Evolutionary conservation across 2,329 filamentous ascomycete genomes (phyloP).

Genomic region (Diaporthe vaccinii): DNA sequence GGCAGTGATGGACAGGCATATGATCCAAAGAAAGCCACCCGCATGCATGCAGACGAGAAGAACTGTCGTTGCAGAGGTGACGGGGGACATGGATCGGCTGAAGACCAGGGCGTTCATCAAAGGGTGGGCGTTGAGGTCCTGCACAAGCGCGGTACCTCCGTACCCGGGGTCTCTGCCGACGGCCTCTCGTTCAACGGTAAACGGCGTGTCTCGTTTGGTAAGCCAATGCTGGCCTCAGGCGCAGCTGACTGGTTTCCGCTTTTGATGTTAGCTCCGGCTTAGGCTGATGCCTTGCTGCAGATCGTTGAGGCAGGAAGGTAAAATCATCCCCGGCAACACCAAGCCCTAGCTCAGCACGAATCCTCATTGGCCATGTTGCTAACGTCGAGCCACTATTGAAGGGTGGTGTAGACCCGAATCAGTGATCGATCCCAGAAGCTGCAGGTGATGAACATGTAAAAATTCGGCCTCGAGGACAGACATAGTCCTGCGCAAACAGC

Average conservation of each 20-base stretch:
- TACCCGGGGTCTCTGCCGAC: slow-evolving; percentile 12
- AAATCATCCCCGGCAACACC: slow-evolving; percentile 23
- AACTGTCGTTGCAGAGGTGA: neutral
- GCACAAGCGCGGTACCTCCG: slow-evolving; percentile 33
- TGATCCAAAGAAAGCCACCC: neutral
- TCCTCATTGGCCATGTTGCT: slow-evolving; percentile 31
- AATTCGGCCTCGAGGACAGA: slow-evolving; percentile 5
- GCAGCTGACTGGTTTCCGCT: slow-evolving; percentile 29
- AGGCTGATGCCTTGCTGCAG: slow-evolving; percentile 37
- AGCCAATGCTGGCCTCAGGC: slow-evolving; percentile 34
- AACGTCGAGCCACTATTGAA: slow-evolving; percentile 19
- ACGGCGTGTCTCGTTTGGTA: slow-evolving; percentile 29
- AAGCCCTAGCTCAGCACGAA: neutral
- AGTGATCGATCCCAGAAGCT: slow-evolving; percentile 3
- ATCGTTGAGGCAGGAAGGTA: slow-evolving; percentile 34
- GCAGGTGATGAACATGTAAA: slow-evolving; percentile 16
- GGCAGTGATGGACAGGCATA: slow-evolving; percentile 10
- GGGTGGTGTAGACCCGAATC: slow-evolving; percentile 12
- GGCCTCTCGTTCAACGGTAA: slow-evolving; percentile 36
- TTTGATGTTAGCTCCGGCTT: slow-evolving; percentile 23
- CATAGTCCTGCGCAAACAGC: neutral
- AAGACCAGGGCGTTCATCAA: slow-evolving; percentile 4
- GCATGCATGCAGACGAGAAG: slow-evolving; percentile 8
- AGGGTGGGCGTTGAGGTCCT: slow-evolving; percentile 15
- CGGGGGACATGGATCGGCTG: slow-evolving; percentile 26